Percentiles rank a stretch among this genome's conserved stretches.
phyloP scores from a whole-genome alignment of 2,329 filamentous ascomycete genomes.

The Aspergillus brasiliensis region DNA sequence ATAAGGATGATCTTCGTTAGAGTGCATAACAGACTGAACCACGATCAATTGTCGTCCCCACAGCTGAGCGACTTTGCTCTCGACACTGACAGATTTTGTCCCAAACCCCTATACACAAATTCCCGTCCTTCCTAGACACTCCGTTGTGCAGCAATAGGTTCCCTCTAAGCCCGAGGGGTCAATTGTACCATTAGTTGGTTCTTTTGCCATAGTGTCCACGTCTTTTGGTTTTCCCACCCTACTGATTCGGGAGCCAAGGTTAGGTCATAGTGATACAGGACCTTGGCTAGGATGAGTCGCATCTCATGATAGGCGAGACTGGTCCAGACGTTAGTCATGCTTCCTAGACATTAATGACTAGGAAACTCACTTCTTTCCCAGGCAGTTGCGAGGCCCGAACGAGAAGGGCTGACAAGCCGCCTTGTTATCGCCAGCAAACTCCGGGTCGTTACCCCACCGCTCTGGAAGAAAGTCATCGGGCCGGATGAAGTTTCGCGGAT shows the following conservation, averaged over 20 bases:
- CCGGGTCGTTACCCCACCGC: conserved; percentile 28
- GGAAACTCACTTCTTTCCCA: conserved; percentile 30
- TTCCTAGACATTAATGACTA: conserved; percentile 3
- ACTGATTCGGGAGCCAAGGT: conserved; percentile 10
- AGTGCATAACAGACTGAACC: no score
- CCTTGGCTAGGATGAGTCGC: conserved; percentile 25
- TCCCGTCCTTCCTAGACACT: no score
- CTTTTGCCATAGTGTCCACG: conserved; percentile 26
- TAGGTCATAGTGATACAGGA: conserved; percentile 29
- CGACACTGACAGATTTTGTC: no score
- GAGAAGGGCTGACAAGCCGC: conserved; percentile 28
- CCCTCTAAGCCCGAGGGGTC: conserved; percentile 2
- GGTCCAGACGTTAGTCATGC: background rate
- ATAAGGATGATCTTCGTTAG: no score
- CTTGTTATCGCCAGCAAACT: conserved; percentile 23
- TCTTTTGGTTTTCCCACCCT: conserved; percentile 25
- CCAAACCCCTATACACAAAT: no score
- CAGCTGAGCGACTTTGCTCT: no score
- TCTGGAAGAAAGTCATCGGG: conserved; percentile 31
- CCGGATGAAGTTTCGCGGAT: conserved; percentile 23
- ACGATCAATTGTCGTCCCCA: no score
- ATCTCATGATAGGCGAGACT: conserved; percentile 39
- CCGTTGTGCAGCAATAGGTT: background rate
- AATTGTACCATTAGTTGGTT: conserved; percentile 24
- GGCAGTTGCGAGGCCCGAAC: conserved; percentile 30